These are phyloP conservation scores for Arabidopsis lyrata DNA, from an alignment of 441 rosid genomes.

Conservation along the genomic window DNA sequence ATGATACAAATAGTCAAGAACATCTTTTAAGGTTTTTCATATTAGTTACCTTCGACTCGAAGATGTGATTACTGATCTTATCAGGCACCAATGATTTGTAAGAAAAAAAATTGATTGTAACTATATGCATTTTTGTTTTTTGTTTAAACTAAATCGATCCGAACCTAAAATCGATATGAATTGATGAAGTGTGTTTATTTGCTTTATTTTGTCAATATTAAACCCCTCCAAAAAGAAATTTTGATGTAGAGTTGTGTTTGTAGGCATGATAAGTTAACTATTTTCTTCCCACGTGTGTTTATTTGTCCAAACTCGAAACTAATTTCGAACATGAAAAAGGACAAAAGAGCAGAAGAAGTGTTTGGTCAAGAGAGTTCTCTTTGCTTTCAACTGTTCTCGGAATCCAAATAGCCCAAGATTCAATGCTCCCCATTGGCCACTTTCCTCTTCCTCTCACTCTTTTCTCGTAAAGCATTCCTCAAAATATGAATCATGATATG, in stretches of 20 bases:
- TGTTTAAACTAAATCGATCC: background rate
- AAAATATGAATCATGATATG: background rate
- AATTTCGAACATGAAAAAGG: constrained; percentile 30
- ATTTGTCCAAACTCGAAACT: constrained; percentile 15
- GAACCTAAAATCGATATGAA: background rate
- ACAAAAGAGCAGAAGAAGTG: background rate
- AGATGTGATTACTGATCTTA: background rate
- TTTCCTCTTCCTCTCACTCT: background rate
- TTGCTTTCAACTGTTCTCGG: background rate
- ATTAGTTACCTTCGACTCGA: background rate
- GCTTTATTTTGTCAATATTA: constrained; percentile 2
- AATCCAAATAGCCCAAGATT: constrained; percentile 11
- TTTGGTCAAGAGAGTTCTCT: background rate
- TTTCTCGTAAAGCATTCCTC: background rate
- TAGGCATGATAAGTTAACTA: background rate
- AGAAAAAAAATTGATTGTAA: no score
- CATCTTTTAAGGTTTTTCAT: background rate
- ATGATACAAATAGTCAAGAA: background rate
- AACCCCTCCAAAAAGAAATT: no score
- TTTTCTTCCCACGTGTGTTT: constrained; percentile 28
- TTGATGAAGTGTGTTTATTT: background rate
- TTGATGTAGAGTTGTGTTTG: no score
- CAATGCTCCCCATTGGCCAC: background rate
- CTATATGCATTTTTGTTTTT: no score
- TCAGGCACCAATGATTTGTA: background rate